A percentile compares a stretch with the other conserved stretches of the same genome.
Evolutionary conservation across 306 rosid genomes (phyloP).

Genomic region (Cucumis sativus): DNA sequence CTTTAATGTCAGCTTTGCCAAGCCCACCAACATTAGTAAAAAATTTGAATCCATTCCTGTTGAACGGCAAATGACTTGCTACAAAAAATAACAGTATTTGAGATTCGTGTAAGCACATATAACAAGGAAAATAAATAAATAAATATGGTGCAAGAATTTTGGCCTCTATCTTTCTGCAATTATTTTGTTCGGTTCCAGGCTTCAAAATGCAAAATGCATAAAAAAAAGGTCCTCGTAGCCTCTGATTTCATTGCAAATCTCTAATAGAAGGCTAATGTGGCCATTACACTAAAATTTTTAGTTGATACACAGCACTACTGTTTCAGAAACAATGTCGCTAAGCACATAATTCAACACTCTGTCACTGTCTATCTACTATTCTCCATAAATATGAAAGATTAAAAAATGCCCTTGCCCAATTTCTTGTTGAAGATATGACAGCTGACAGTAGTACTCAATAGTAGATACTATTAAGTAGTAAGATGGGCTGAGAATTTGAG

Average conservation of each 20-base stretch:
- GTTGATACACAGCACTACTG: not conserved
- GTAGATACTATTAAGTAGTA: not conserved
- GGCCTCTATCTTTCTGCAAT: not conserved
- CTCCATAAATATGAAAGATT: not conserved
- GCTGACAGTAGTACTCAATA: not conserved
- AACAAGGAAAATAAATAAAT: not conserved
- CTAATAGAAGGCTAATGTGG: not conserved
- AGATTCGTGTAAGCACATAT: not conserved
- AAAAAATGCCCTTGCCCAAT: not conserved
- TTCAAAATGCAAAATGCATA: not conserved
- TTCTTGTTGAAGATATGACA: not conserved
- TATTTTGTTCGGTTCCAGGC: not conserved
- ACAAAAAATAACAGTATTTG: conserved; percentile 7
- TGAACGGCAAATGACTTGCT: conserved; percentile 97
- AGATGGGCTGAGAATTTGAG: not conserved
- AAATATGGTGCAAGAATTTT: not conserved
- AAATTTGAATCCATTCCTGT: conserved; percentile 91
- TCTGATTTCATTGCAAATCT: not conserved
- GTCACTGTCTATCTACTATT: not conserved
- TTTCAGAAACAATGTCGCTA: not conserved
- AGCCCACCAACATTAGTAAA: conserved; percentile 88
- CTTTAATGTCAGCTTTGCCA: conserved; percentile 84
- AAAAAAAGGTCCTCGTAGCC: not conserved
- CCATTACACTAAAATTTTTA: not conserved
- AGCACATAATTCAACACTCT: not conserved